Conservation (phyloP, 768 basidiomycete genomes). For the Ramaria sp. region DNA sequence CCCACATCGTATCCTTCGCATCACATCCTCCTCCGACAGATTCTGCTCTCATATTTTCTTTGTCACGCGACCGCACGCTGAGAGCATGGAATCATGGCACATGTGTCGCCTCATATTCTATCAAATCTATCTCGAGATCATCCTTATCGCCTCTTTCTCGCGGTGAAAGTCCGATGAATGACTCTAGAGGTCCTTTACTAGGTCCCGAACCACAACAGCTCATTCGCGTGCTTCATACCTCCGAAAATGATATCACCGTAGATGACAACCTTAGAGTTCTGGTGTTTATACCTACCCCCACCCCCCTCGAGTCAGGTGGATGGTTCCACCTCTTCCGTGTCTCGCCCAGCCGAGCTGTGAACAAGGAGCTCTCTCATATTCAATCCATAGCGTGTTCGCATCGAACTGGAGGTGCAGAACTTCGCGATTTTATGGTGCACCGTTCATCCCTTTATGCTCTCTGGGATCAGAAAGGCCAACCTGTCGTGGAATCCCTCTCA, state of each 20-base stretch:
- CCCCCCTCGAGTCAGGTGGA: conserved; percentile 62
- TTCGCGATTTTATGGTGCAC: conserved; percentile 63
- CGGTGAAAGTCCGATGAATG: conserved; percentile 8
- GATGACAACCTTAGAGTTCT: conserved; percentile 52
- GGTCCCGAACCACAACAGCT: conserved; percentile 53
- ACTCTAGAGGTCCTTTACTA: conserved; percentile 33
- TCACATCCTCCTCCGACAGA: conserved; percentile 70
- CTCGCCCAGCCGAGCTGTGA: conserved; percentile 10
- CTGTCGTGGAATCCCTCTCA: conserved; percentile 50
- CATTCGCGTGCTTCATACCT: conserved; percentile 47
- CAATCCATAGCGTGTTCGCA: conserved; percentile 49
- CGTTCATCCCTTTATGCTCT: conserved; percentile 49
- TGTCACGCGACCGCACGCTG: conserved; percentile 79
- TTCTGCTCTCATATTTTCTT: conserved; percentile 65
- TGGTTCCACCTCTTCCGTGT: conserved; percentile 56
- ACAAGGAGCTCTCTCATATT: conserved; percentile 29
- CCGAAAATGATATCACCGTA: conserved; percentile 19
- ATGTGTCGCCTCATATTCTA: conserved; percentile 4
- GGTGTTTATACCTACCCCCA: conserved; percentile 60
- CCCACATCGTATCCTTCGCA: conserved; percentile 62
- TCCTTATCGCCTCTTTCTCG: conserved; percentile 11
- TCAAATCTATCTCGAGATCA: neutral
- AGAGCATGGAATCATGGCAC: conserved; percentile 62
- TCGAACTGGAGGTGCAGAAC: conserved; percentile 53
- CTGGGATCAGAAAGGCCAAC: conserved; percentile 76